Base-by-base conservation (phyloP, 768 basidiomycete species). In the Phaeotremella skinneri region DNA sequence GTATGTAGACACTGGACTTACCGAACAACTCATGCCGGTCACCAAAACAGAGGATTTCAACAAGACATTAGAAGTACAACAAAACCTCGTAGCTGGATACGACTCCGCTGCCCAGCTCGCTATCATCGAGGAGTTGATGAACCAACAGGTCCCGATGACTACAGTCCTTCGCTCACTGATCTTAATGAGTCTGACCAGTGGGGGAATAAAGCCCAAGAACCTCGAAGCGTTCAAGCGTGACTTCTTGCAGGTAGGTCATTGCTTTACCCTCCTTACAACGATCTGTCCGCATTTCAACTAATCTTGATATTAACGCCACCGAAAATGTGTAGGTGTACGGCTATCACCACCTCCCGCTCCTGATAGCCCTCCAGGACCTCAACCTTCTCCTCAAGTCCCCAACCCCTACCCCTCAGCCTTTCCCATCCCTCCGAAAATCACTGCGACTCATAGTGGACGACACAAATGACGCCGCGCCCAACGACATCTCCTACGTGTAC, bases 81-180 rank as follows among this genome's bases (percentile, higher is more conserved):
- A 98, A 76, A 98, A 98, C 76, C 81, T 99, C n/a, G 83, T 98
- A 29, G 90, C 92, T 5, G 93, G 91, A 5, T 91, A 93, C 70
- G 89, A 97, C 67, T 80, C 88, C 26, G 79, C 84, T 13, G 81
- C 82, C 3, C 96, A 98, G 75, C 81, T 96, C 42, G 79, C 79
- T n/a, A 85, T 86, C 0, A 90, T 99, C 55, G 94, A 98, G 73
- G 90, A 93, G 56, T 79, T 99, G 66, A 85, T 98, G 61, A 84
- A 89, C 17, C 88, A 90, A 68, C 90, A 90, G 52, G 86, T 87
- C 1, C 89, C 92, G 41, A 83, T 92, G 81, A 84, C 85, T 62
- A 82, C 82, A 7, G 84, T 94, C 3, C 72, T 93, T 9, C 82
- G 96, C 58, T 80, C 96, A 41, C 80, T 92, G 37, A 91, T 92